A percentile compares a stretch with the other conserved stretches of the same genome.
These are phyloP conservation scores for Xylaria sp. DNA, from an alignment of 2,329 filamentous ascomycete genomes.

Conservation along the genomic window DNA sequence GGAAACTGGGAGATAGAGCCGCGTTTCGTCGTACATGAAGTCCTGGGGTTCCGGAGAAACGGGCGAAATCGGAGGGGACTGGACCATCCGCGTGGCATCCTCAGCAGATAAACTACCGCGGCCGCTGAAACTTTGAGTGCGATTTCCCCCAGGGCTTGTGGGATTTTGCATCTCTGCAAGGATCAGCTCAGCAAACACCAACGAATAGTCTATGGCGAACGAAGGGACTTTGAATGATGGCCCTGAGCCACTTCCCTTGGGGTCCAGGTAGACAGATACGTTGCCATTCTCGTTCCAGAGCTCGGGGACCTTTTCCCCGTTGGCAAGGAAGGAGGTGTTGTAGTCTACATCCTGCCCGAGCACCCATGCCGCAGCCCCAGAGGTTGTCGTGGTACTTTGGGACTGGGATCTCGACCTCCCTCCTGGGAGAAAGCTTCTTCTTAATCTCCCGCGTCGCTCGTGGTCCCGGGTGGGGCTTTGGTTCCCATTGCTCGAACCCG, in stretches of 20 bases:
- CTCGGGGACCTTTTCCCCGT: slow-evolving; percentile 65
- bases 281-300: slow-evolving; percentile 65
- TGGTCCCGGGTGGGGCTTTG: slow-evolving; percentile 46
- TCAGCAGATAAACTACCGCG: slow-evolving; percentile 51
- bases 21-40: slow-evolving; percentile 47
- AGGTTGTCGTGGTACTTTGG: slow-evolving; percentile 35
- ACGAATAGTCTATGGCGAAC: slow-evolving; percentile 56
- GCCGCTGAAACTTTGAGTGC: slow-evolving; percentile 50
- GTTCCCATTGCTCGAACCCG: slow-evolving; percentile 43
- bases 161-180: slow-evolving; percentile 46
- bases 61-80: slow-evolving; percentile 43
- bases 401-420: slow-evolving; percentile 56
- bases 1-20: slow-evolving; percentile 57
- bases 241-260: slow-evolving; percentile 51
- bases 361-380: slow-evolving; percentile 53
- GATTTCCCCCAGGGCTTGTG: slow-evolving; percentile 35
- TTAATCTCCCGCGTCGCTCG: slow-evolving; percentile 46
- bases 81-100: slow-evolving; percentile 49
- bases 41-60: slow-evolving; percentile 39
- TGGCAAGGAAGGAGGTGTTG: slow-evolving; percentile 53
- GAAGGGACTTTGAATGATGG: slow-evolving; percentile 64
- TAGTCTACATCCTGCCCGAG: slow-evolving; percentile 60
- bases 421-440: slow-evolving; percentile 58
- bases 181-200: slow-evolving; percentile 57
- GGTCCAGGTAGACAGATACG: slow-evolving; percentile 60